phyloP scores from a whole-genome alignment of 148 eudicot species.

The Agrostemma githago region DNA sequence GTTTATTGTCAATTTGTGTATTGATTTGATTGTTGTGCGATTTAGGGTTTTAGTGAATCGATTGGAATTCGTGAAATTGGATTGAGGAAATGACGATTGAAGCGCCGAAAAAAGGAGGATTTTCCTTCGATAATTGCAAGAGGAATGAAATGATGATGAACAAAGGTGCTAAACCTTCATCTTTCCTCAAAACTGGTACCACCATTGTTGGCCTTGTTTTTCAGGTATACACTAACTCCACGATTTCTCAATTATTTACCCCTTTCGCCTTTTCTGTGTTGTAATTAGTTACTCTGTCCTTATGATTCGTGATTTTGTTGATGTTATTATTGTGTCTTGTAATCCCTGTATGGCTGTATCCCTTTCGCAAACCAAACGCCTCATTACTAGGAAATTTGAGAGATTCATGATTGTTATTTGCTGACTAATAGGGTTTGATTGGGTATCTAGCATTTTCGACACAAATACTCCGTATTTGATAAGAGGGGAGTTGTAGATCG shows the following conservation, averaged over 20 bases:
- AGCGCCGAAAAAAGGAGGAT: constrained; percentile 63
- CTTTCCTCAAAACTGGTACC: constrained; percentile 72
- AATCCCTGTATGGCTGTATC: too few species aligned
- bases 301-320: too few species aligned
- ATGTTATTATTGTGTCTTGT: too few species aligned
- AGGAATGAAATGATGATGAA: constrained; percentile 64
- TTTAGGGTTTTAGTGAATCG: constrained; percentile 22
- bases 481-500: not conserved
- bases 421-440: not conserved
- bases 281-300: too few species aligned
- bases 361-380: too few species aligned
- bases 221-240: constrained; percentile 32
- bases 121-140: constrained; percentile 63
- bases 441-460: not conserved
- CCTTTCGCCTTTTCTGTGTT: too few species aligned
- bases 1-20: not conserved
- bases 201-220: constrained; percentile 77
- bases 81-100: constrained; percentile 45
- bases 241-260: too few species aligned
- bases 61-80: not conserved
- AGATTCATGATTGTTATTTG: not conserved
- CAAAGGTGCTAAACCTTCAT: constrained; percentile 50
- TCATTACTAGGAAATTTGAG: too few species aligned
- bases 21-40: not conserved
- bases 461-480: not conserved